Percentiles rank a stretch among this genome's conserved stretches.
phyloP scores from a whole-genome alignment of 768 basidiomycete genomes.

The Rubroboletus pulcherrimus region DNA sequence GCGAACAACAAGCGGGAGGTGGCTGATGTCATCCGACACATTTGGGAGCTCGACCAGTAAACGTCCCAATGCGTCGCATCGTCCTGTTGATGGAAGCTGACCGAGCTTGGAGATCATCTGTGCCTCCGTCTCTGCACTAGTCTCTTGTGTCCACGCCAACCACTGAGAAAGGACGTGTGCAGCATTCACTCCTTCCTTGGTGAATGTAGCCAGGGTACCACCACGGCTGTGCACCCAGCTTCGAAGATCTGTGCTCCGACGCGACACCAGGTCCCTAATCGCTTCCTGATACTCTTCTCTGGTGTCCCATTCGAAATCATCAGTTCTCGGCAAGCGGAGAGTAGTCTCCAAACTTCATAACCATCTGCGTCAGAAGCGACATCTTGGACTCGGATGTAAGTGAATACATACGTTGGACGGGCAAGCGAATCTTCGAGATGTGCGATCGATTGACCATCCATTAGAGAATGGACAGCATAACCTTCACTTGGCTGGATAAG shows the following conservation, averaged over 20 bases:
- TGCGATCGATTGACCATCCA: neutral
- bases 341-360: neutral
- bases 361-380: neutral
- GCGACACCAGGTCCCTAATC: neutral
- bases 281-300: neutral
- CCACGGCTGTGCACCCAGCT: neutral
- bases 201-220: neutral
- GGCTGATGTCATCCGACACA: neutral
- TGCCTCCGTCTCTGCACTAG: neutral
- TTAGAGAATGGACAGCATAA: neutral
- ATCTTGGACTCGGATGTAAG: neutral
- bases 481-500: neutral
- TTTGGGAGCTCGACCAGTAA: neutral
- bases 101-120: neutral
- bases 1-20: neutral
- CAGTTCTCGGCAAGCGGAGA: neutral
- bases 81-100: neutral
- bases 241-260: neutral
- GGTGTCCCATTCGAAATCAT: neutral
- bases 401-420: slow-evolving; percentile 2
- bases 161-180: neutral
- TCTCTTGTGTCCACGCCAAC: neutral
- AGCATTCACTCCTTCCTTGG: neutral
- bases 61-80: slow-evolving; percentile 4
- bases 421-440: slow-evolving; percentile 1